phyloP scores from a whole-genome alignment of 768 basidiomycete species.

The Gautieria morchelliformis region DNA sequence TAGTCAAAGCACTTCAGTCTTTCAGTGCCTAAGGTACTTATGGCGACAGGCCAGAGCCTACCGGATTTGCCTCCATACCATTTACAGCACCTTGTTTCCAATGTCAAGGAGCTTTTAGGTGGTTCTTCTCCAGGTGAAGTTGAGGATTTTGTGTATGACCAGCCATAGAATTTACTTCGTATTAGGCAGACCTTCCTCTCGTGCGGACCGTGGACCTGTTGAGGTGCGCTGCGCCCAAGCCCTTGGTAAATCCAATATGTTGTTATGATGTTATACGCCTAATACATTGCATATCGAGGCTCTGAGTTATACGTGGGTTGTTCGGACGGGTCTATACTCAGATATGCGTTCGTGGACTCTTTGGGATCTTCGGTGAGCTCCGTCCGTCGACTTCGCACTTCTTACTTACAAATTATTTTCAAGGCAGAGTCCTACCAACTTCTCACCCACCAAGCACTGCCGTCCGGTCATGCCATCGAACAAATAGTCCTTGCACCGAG shows the following conservation, averaged over 20 bases:
- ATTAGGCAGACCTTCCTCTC: constrained; percentile 12
- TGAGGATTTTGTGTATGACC: neutral
- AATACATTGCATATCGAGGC: constrained; percentile 29
- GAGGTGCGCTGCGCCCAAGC: constrained; percentile 42
- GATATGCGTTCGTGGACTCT: constrained; percentile 63
- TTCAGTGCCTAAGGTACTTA: constrained; percentile 8
- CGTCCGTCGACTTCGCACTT: constrained; percentile 12
- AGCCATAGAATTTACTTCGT: neutral
- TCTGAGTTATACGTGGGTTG: constrained; percentile 84
- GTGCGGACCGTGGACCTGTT: constrained; percentile 12
- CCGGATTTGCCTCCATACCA: constrained; percentile 57
- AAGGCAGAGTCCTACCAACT: constrained; percentile 51
- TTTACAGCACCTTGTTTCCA: constrained; percentile 37
- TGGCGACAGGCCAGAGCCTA: constrained; percentile 30
- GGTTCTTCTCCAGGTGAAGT: neutral
- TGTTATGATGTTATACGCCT: constrained; percentile 4
- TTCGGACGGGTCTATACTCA: constrained; percentile 73
- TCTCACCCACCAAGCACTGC: constrained; percentile 58
- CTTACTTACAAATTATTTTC: constrained; percentile 16
- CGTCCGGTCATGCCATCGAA: constrained; percentile 63
- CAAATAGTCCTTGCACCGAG: constrained; percentile 73
- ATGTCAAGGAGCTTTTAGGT: constrained; percentile 18
- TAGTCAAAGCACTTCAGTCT: too few species aligned
- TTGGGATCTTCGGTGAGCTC: constrained; percentile 37
- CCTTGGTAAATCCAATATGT: constrained; percentile 32